Evolutionary conservation across 1,284 basidiomycete genomes (phyloP), one percentile per base, ranked within the genome.

Genomic region (Abortiporus biennis): DNA sequence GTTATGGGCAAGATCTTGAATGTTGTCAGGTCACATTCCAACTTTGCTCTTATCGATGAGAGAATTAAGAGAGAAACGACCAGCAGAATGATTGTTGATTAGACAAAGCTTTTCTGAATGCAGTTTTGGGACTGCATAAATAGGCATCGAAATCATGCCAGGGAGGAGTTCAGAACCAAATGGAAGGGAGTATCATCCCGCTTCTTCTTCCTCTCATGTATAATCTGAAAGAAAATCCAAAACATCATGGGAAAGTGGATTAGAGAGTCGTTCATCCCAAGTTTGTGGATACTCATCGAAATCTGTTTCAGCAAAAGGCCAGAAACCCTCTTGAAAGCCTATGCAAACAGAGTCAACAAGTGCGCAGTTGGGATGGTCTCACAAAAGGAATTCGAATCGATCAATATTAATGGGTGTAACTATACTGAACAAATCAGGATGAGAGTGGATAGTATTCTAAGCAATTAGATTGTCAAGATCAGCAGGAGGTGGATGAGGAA

Each of bases 81-180:
- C 62, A 0, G 54, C 51, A 21, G 59, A 65, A 4, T 72, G 69
- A 41, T 68, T 51, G 0, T 56, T 67, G 2, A 74, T 55, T 0
- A 75, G 49, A 0, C 63, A 57, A 2, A 68, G 49, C n/a, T 68
- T 65, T 3, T 50, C 46, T 0, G 63, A 51, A 1, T 61, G 45
- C 0, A 60, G 61, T 40, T 72, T 35, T 9, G 33, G 67, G 0
- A 72, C 64, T 3, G 58, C 63, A 29, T 64, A 55, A 0, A 70
- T 45, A 0, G 71, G 72, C 51, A 64, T 63, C 6, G 48, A 55
- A 33, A 67, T 65, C 71, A 76, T 76, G 0, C 74, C 72, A 0
- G 67, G 67, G 0, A 71, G 50, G 0, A 76, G 55, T 0, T 63
- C 44, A 0, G 52, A 43, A 40, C 33, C 33, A 29, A 74, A 69